Evolutionary conservation across 805 yeast genomes (phyloP), one percentile per base, ranked within the genome.

Genomic region (Yamadazyma philogaea): DNA sequence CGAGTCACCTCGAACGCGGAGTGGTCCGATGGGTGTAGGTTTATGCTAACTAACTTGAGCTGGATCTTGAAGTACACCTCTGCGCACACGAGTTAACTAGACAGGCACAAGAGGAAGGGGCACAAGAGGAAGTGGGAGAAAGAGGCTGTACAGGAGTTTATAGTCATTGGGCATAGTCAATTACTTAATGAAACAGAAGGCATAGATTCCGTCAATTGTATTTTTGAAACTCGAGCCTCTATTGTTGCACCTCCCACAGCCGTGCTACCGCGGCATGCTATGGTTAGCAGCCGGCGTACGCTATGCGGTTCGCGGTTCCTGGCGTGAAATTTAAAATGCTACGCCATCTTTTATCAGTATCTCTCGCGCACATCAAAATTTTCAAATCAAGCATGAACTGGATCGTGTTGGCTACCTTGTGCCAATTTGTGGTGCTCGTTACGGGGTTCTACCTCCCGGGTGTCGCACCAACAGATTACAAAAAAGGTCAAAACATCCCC

Each of bases 11-110:
- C 86, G 2, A 83, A 82, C 57, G 79, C 79, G 34, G 87, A 84
- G 47, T 90, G 98, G 98, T 87, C 96, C 0, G 78, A 83, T 19
- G 91, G 95, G 1, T 89, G 96, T 63, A 84, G 85, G 53, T 85
- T 81, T 55, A 67, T 91, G 10, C 64, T 90, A 37, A 86, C 93
- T 0, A 79, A 91, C 47, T 46, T 70, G 22, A 88, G 87, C 56
- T 91, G 96, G 96, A 73, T 91, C 6, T 64, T 90, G 42, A 83
- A 90, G 3, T 88, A 82, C 56, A 78, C 87, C 2, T 74, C 82
- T 45, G 69, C 55, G 3, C 64, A 62, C 40, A 57, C 66, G n/a
- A n/a, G 10, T 30, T 26, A 30, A n/a, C 10, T n/a, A n/a, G n/a
- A n/a, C n/a, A n/a, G n/a, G n/a, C n/a, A n/a, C n/a, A n/a, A n/a